Percentiles rank a stretch among this genome's conserved stretches.
phyloP scores from a whole-genome alignment of 768 basidiomycete species.

The Trametes cinnabarina region DNA sequence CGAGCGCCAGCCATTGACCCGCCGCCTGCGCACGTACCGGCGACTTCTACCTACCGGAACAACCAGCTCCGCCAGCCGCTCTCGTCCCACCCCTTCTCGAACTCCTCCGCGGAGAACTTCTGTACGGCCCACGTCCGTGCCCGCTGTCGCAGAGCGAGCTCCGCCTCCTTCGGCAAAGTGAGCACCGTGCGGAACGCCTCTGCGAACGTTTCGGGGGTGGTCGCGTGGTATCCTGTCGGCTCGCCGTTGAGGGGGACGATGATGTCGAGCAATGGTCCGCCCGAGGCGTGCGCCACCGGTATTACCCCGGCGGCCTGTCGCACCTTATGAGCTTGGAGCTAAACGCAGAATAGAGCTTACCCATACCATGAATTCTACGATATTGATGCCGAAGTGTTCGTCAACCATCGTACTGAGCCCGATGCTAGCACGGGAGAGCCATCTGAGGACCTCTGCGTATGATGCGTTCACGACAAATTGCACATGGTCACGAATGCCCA shows the following conservation, averaged over 20 bases:
- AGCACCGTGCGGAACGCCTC: constrained; percentile 62
- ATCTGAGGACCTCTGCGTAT: constrained; percentile 64
- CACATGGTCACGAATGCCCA: constrained; percentile 63
- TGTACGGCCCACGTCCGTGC: constrained; percentile 71
- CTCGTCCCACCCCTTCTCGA: constrained; percentile 71
- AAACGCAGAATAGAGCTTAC: background rate
- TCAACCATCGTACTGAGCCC: constrained; percentile 97
- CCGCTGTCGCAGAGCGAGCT: constrained; percentile 60
- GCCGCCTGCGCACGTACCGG: background rate
- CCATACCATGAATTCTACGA: constrained; percentile 94
- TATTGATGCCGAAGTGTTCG: constrained; percentile 97
- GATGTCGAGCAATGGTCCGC: constrained; percentile 89
- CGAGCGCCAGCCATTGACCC: too few relatives aligned
- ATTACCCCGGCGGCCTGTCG: constrained; percentile 88
- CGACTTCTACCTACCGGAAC: background rate
- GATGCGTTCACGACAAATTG: constrained; percentile 83
- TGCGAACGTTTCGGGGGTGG: constrained; percentile 61
- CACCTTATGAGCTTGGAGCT: background rate
- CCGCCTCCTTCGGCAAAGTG: constrained; percentile 51
- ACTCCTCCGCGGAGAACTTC: constrained; percentile 74
- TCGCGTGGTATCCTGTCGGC: constrained; percentile 86
- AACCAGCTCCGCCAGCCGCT: constrained; percentile 53
- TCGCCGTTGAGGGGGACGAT: constrained; percentile 74
- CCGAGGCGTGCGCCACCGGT: constrained; percentile 89
- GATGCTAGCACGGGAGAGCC: constrained; percentile 74